Base-by-base conservation (phyloP, 495 filamentous ascomycete genomes). In the Penicillium samsonianum region DNA sequence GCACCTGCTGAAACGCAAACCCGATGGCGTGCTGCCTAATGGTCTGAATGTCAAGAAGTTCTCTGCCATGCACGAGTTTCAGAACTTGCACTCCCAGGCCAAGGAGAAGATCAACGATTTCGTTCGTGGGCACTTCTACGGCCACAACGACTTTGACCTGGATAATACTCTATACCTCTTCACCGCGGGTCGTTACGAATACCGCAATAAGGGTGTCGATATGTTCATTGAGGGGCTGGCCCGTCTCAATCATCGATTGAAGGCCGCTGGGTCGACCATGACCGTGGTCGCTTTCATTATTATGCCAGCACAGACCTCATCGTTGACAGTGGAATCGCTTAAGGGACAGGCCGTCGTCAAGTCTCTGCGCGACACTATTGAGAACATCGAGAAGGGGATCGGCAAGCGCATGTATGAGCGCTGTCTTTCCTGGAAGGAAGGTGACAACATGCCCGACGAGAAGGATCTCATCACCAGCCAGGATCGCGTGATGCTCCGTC, bases 261-360 rank as follows among this genome's bases (percentile, higher is more conserved):
- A 98, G 80, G 71, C 74, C 52, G 74, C 84, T 23, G 89, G 90
- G 17, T 96, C 92, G 59, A 94, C 92, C 73, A 96, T 84, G 65
- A 98, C 94, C 1, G 89, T 98, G 20, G 95, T 98, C n/a, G 92
- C 94, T 16, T 98, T 98, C 68, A 89, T 98, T 67, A 97, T 98
- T 70, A 96, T 98, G 92, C 95, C 95, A 5, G 94, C 94, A 3
- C 91, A 98, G 72, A 97, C 94, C n/a, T 87, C 90, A 8, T 97
- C 94, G 0, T 77, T 98, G 50, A 96, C 95, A 0, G 94, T 98
- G 14, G 94, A 98, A 75, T 89, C 94, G 7, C 80, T 98, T 52
- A 96, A 96, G 73, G 94, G 94, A 50, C 94, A 98, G 70, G 94
- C 94, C 1, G 91, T 96, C 14, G 91, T 98, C 72, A 98, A 98